These are phyloP conservation scores for Alternaria gaisen DNA, from an alignment of 2,329 filamentous ascomycete genomes.

Conservation along the genomic window DNA sequence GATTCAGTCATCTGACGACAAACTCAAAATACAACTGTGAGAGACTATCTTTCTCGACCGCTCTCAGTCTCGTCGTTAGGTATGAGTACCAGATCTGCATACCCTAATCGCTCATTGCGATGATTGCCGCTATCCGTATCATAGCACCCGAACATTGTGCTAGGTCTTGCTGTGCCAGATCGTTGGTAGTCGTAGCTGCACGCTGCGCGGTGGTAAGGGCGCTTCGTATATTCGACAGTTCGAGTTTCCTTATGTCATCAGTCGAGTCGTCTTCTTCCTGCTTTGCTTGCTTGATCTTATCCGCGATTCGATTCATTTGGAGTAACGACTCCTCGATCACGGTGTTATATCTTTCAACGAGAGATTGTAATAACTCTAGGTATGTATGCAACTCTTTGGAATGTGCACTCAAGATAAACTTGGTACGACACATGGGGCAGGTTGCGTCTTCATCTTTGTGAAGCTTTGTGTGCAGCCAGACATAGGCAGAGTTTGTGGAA, in stretches of 20 bases:
- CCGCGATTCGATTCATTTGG: neutral
- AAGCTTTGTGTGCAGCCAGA: conserved; percentile 1
- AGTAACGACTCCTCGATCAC: neutral
- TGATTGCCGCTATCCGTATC: neutral
- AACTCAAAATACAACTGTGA: neutral
- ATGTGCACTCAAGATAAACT: neutral
- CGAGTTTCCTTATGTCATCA: neutral
- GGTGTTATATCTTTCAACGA: neutral
- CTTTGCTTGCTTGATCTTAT: neutral
- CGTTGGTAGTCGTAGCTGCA: neutral
- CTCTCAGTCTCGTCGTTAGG: neutral
- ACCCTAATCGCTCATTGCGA: neutral
- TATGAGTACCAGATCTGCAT: neutral
- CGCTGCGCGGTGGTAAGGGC: neutral
- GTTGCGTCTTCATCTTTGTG: neutral
- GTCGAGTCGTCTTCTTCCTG: neutral
- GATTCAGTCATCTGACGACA: neutral
- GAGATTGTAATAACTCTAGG: neutral
- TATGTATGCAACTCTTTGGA: neutral
- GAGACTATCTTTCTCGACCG: neutral
- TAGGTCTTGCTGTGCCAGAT: neutral
- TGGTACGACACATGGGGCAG: conserved; percentile 1
- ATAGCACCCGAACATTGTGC: neutral
- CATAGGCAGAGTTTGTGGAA: conserved; percentile 4
- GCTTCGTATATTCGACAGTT: neutral